These are phyloP conservation scores for Boechera stricta DNA, from an alignment of 345 rosid species.

Conservation along the genomic window DNA sequence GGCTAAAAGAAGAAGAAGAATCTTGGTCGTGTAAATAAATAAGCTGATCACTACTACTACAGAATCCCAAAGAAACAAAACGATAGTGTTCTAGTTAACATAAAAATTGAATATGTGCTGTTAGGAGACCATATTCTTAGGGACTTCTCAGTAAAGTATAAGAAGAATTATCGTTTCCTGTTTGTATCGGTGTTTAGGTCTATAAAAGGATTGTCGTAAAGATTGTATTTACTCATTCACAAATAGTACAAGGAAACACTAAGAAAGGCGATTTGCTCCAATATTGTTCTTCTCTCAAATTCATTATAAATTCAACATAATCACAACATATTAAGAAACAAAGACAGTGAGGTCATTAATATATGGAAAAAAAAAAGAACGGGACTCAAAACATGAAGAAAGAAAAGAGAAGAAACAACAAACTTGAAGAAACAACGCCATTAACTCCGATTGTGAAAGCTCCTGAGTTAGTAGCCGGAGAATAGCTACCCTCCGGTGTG, in stretches of 20 bases:
- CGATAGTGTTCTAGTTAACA: no score
- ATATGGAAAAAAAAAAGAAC: neutral
- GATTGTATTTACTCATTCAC: no score
- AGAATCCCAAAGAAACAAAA: no score
- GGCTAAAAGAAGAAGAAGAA: neutral
- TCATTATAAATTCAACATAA: neutral
- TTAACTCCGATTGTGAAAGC: neutral
- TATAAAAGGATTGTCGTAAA: no score
- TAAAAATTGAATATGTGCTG: no score
- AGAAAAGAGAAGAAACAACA: constrained; percentile 6
- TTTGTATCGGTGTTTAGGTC: no score
- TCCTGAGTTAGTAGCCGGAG: constrained; percentile 31
- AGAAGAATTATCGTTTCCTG: neutral
- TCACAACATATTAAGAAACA: neutral
- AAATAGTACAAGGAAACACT: no score
- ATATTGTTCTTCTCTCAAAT: neutral
- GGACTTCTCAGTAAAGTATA: neutral
- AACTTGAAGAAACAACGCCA: constrained; percentile 14
- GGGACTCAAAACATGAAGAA: constrained; percentile 33
- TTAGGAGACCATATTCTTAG: no score
- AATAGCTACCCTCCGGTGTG: constrained; percentile 66
- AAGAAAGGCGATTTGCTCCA: neutral
- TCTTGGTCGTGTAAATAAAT: no score
- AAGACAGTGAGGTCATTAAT: neutral
- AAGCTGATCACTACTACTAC: no score